Evolutionary conservation across 129 eudicot species (phyloP).

Genomic region (Flaveria linearis): DNA sequence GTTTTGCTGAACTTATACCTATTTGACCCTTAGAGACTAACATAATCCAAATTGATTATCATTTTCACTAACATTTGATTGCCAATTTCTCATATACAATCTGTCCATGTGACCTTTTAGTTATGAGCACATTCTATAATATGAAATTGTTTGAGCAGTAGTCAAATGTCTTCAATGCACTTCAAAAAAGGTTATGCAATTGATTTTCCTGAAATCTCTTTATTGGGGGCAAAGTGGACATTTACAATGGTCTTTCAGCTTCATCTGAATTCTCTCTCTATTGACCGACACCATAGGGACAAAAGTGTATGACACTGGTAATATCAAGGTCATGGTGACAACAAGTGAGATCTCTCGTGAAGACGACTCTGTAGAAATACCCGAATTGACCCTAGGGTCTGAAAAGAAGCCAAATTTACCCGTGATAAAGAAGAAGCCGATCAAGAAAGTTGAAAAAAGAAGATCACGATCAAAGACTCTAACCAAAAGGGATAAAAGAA

Average conservation of each 20-base stretch:
- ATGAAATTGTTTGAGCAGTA: not conserved
- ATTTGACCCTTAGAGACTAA: not conserved
- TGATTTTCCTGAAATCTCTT: not conserved
- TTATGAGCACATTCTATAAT: not conserved
- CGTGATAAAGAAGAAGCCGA: constrained; percentile 55
- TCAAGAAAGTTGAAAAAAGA: constrained; percentile 58
- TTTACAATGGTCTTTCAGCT: constrained; percentile 17
- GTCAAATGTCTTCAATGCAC: not conserved
- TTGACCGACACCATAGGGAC: constrained; percentile 62
- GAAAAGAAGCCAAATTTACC: constrained; percentile 48
- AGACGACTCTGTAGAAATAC: constrained; percentile 47
- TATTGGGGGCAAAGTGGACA: constrained; percentile 12
- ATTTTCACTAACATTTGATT: too few relatives aligned
- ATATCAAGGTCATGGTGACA: constrained; percentile 70
- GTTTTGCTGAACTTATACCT: not conserved
- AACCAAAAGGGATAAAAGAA: constrained; percentile 73
- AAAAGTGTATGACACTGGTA: constrained; percentile 68
- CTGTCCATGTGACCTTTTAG: constrained; percentile 3
- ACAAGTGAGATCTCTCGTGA: constrained; percentile 78
- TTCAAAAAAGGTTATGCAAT: not conserved
- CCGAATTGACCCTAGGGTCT: constrained; percentile 35
- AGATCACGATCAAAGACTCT: constrained; percentile 66
- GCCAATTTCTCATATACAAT: not conserved
- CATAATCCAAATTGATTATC: not conserved
- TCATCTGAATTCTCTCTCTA: constrained; percentile 12